Conservation (phyloP, 2,329 filamentous ascomycete genomes). For the Beauveria medogensis region DNA sequence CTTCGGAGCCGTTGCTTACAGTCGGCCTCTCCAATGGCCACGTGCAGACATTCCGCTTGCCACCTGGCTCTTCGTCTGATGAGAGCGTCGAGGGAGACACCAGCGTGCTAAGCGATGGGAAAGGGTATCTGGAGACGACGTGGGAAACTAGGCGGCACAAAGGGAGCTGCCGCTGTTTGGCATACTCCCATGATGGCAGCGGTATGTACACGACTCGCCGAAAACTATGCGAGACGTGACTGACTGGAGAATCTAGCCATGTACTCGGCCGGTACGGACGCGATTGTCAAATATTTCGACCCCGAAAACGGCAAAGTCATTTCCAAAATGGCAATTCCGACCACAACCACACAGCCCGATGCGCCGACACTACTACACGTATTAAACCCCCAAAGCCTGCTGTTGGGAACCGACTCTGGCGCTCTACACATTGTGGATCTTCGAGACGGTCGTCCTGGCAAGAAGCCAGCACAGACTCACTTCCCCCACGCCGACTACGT, state of each 20-base stretch:
- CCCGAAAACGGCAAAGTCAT: slow-evolving; percentile 57
- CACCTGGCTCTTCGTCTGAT: slow-evolving; percentile 41
- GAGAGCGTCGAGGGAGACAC: slow-evolving; percentile 42
- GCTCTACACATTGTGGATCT: slow-evolving; percentile 84
- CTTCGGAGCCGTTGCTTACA: slow-evolving; percentile 72
- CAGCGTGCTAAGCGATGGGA: slow-evolving; percentile 51
- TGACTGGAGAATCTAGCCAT: slow-evolving; percentile 32
- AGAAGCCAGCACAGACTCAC: slow-evolving; percentile 69
- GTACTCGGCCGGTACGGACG: slow-evolving; percentile 57
- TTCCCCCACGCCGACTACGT: slow-evolving; percentile 90
- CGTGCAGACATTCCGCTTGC: slow-evolving; percentile 74
- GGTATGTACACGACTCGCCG: slow-evolving; percentile 38
- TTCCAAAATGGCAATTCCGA: slow-evolving; percentile 74
- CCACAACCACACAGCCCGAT: slow-evolving; percentile 48
- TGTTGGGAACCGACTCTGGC: slow-evolving; percentile 85
- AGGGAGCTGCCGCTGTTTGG: slow-evolving; percentile 79
- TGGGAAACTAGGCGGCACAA: slow-evolving; percentile 91
- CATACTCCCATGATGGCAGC: slow-evolving; percentile 70
- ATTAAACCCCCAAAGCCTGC: slow-evolving; percentile 78
- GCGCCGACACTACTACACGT: slow-evolving; percentile 74
- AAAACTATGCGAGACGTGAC: neutral
- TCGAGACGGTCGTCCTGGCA: slow-evolving; percentile 49
- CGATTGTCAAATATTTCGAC: slow-evolving; percentile 50
- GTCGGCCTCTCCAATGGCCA: slow-evolving; percentile 80
- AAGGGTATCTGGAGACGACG: slow-evolving; percentile 67